These are phyloP conservation scores for Skeletonema menzelii DNA, from an alignment of 108 stramenopile genomes.

Conservation along the genomic window DNA sequence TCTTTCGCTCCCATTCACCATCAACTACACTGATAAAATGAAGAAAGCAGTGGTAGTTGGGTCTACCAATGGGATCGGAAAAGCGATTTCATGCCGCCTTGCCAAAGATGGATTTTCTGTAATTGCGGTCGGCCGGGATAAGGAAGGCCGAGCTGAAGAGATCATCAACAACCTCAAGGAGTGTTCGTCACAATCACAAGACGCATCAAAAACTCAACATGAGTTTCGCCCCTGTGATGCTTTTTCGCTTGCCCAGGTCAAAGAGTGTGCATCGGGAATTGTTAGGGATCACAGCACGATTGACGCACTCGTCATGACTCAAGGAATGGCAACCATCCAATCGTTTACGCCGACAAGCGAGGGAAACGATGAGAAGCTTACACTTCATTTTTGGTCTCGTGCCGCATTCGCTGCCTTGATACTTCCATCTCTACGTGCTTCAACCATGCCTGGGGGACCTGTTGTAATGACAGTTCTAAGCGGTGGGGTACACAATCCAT, in stretches of 20 bases:
- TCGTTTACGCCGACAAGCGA: constrained; percentile 56
- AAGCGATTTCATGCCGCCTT: constrained; percentile 44
- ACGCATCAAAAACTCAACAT: neutral
- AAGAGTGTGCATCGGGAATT: constrained; percentile 36
- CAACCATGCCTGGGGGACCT: constrained; percentile 31
- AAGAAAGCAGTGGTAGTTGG: constrained; percentile 50
- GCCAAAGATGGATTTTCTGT: constrained; percentile 43
- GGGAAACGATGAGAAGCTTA: constrained; percentile 64
- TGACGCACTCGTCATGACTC: constrained; percentile 65
- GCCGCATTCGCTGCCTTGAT: constrained; percentile 35
- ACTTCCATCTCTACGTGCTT: constrained; percentile 31
- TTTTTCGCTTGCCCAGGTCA: constrained; percentile 46
- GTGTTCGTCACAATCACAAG: constrained; percentile 1
- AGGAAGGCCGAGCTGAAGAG: constrained; percentile 25
- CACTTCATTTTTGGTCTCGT: constrained; percentile 45
- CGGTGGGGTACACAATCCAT: constrained; percentile 59
- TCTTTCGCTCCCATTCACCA: too few species aligned
- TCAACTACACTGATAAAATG: neutral
- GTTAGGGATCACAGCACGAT: constrained; percentile 24
- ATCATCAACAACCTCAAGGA: constrained; percentile 14
- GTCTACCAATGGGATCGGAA: constrained; percentile 58
- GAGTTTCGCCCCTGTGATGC: constrained; percentile 51
- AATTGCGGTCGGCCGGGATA: constrained; percentile 43
- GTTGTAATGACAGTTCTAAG: constrained; percentile 50
- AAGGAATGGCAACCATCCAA: constrained; percentile 71